Base-by-base conservation (phyloP, 371 early-diverging fungal species). In the Saksenaea oblongispora region DNA sequence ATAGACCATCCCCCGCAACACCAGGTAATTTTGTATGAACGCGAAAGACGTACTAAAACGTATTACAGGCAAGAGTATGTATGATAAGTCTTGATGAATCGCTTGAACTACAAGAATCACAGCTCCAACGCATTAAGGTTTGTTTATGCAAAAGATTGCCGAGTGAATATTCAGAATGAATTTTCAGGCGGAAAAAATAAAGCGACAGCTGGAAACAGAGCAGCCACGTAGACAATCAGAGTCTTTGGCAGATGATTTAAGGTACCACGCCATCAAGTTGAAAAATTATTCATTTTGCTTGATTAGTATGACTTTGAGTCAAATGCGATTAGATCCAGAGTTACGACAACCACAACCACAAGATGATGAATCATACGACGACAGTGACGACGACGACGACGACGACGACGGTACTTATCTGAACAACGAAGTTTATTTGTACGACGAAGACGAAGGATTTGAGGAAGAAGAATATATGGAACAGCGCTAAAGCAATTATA, bases 11-110 rank as follows among this genome's bases (percentile, higher is more conserved):
- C 18, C 53, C 34, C 28, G 61, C 56, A 39, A 14, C 34, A 22
- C 1, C 54, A 57, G 24, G 51, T 28, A 17, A 24, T 15, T 24
- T n/a, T 18, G 13, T 15, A 22, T 47, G 15, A 7, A 35, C 37
- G n/a, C n/a, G n/a, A n/a, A n/a, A n/a, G 7, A 44, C 18, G 14
- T 44, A 44, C n/a, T 10, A 10, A 37, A 44, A 44, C n/a, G 7
- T n/a, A 15, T 24, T 31, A 42, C n/a, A 58, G 64, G 13, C 55
- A 5, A 58, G 42, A 36, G 59, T 66, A 9, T 67, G 67, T 26
- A 72, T 78, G 71, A 71, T 78, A 42, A 65, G 72, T 56, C 56
- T 78, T 17, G 71, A 78, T 17, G 79, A 78, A 57, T 78, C 79
- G 0, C 61, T 78, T 28, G 58, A 73, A 51, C 22, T 78, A 36